Conservation (phyloP, 768 basidiomycete species). For the Chlorophyllum brunneum region DNA sequence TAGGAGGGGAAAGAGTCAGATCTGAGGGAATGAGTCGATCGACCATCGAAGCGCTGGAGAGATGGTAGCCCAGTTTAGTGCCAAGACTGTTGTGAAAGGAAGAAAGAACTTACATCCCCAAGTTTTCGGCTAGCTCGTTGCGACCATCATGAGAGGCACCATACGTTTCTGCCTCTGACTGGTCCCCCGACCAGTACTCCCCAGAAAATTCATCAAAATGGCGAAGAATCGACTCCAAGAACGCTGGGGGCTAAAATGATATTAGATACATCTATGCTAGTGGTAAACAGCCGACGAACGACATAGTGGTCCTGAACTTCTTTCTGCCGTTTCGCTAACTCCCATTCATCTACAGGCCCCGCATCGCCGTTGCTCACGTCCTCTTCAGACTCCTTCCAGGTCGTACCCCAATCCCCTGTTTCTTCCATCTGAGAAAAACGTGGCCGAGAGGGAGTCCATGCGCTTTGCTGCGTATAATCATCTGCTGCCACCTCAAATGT, state of each 20-base stretch:
- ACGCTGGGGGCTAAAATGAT: conserved; percentile 56
- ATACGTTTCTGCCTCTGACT: background rate
- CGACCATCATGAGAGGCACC: background rate
- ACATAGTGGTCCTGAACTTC: conserved; percentile 58
- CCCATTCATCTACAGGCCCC: conserved; percentile 61
- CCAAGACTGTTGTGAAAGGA: too few relatives aligned
- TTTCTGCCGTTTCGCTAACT: conserved; percentile 53
- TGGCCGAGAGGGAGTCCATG: conserved; percentile 33
- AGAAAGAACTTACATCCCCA: conserved; percentile 53
- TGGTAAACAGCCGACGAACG: conserved; percentile 40
- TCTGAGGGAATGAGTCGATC: conserved; percentile 48
- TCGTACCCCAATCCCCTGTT: conserved; percentile 34
- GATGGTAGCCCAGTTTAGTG: too few relatives aligned
- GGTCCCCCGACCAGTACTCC: conserved; percentile 47
- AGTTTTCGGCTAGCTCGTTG: conserved; percentile 22
- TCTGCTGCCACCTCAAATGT: conserved; percentile 38
- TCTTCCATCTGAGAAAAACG: conserved; percentile 18
- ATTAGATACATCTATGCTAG: conserved; percentile 19
- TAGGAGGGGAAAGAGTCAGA: conserved; percentile 43
- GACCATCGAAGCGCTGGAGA: conserved; percentile 34
- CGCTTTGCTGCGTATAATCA: conserved; percentile 22
- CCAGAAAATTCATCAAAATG: conserved; percentile 49
- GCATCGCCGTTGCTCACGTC: conserved; percentile 17
- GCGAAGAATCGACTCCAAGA: conserved; percentile 52
- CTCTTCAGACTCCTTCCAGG: conserved; percentile 34